A percentile compares a stretch with the other conserved stretches of the same genome.
Evolutionary conservation across 2,329 filamentous ascomycete species (phyloP).

Genomic region (Aspergillus melleus): DNA sequence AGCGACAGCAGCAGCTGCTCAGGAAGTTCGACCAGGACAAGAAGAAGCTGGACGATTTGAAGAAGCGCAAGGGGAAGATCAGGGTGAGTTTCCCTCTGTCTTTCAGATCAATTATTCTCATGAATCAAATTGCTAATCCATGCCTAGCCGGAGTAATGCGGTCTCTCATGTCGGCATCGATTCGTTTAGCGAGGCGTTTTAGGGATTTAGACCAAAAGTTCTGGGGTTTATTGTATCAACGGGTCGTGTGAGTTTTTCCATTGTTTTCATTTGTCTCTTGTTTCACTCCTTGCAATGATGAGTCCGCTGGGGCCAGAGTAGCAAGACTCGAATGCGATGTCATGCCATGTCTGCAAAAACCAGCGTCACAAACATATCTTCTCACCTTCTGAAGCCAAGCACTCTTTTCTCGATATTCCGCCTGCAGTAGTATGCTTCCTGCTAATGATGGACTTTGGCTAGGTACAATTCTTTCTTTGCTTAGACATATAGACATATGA

Average conservation of each 20-base stretch:
- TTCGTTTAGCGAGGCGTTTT: slow-evolving; percentile 33
- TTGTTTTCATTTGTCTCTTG: slow-evolving; percentile 1
- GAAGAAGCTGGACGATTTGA: slow-evolving; percentile 69
- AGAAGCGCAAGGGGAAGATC: slow-evolving; percentile 64
- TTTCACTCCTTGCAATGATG: slow-evolving; percentile 40
- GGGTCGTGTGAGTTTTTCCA: slow-evolving; percentile 22
- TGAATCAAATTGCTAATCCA: slow-evolving; percentile 5
- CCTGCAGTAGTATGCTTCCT: background rate
- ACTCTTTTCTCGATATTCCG: background rate
- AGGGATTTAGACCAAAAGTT: slow-evolving; percentile 17
- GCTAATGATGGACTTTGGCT: slow-evolving; percentile 1
- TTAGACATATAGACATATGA: background rate
- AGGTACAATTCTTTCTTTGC: slow-evolving; percentile 4
- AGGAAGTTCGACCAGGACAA: slow-evolving; percentile 75
- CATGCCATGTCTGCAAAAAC: slow-evolving; percentile 59
- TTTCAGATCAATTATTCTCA: no score
- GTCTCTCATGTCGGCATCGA: slow-evolving; percentile 15
- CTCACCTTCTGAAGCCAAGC: slow-evolving; percentile 58
- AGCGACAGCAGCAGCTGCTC: slow-evolving; percentile 67
- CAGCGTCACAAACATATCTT: slow-evolving; percentile 64
- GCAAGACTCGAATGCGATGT: slow-evolving; percentile 35
- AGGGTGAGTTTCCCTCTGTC: slow-evolving; percentile 36
- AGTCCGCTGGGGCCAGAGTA: slow-evolving; percentile 57
- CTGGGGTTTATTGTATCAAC: slow-evolving; percentile 2
- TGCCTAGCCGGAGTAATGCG: slow-evolving; percentile 33